These are phyloP conservation scores for Plasmodium yoelii DNA, from an alignment of 169 alveolate genomes.

Conservation along the genomic window DNA sequence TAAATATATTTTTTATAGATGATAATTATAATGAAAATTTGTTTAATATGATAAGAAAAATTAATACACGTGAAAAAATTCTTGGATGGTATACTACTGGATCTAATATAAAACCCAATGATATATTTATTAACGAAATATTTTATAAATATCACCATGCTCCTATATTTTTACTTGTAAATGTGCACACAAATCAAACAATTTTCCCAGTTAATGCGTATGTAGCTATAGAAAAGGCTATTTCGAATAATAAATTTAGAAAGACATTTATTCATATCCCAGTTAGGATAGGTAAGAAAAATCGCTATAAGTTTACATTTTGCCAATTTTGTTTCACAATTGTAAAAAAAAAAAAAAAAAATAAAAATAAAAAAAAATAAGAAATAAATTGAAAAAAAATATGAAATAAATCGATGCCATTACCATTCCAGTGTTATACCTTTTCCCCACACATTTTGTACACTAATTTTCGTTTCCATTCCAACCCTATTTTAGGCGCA, in stretches of 20 bases:
- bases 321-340: not conserved
- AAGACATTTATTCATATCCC: constrained; percentile 95
- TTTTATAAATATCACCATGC: constrained; percentile 94
- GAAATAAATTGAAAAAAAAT: too few species aligned
- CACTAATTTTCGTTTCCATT: not conserved
- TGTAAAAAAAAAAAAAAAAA: too few species aligned
- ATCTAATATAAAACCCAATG: constrained; percentile 96
- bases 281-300: constrained; percentile 89
- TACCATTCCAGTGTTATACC: too few species aligned
- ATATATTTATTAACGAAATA: constrained; percentile 97
- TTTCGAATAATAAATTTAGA: constrained; percentile 92
- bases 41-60: constrained; percentile 97
- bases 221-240: constrained; percentile 95
- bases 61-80: constrained; percentile 95
- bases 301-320: constrained; percentile 5
- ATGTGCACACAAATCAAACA: constrained; percentile 86
- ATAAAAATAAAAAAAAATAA: too few species aligned
- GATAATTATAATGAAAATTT: constrained; percentile 97
- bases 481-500: constrained; percentile 88
- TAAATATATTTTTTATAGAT: constrained; percentile 98
- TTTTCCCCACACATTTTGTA: not conserved
- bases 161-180: constrained; percentile 96
- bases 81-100: constrained; percentile 99
- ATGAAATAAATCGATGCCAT: too few species aligned
- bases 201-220: constrained; percentile 95